Base-by-base conservation (phyloP, 495 filamentous ascomycete species). In the Xanthoparmelia taractica region DNA sequence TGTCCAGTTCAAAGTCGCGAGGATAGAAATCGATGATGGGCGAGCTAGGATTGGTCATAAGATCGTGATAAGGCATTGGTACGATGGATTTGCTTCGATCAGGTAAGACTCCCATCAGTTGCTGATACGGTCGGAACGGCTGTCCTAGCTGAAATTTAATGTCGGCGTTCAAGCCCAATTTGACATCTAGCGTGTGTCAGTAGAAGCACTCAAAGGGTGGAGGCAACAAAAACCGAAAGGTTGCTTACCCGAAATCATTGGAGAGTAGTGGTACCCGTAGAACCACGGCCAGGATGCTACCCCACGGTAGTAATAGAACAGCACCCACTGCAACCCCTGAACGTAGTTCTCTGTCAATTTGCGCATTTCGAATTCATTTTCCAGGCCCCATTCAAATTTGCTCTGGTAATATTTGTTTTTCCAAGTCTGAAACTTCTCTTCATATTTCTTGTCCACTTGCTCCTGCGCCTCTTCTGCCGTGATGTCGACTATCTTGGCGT, bases 281-380 rank as follows among this genome's bases (percentile, higher is more conserved):
- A 89, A 99, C 95, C 95, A 99, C 31, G 94, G 89, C 95, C 95
- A 99, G 57, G 92, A 97, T 33, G 87, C 95, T 60, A 99, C 92
- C 57, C 95, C 94, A 59, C 88, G 86, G 72, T 99, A 97, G 72
- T 99, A 99, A 76, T 98, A 98, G 75, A 87, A 96, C 43, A 99
- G 77, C 40, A 99, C 95, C 95, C 95, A 99, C 70, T 99, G 95
- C 58, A 99, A 76, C 34, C 95, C 95, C 77, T 97, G 90, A 8
- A 99, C 88, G 73, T 99, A 99, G 76, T 97, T 99, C 75, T 96
- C 91, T 1, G 90, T 85, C 66, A 99, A 78, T 64, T 90, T 87
- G 48, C 79, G 85, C 71, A 97, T 80, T 70, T 96, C 90, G 25
- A 85, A 79, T 56, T 96, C 84, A 69, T 92, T 88, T 54, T 92